phyloP scores from a whole-genome alignment of 139 green algal species.

The Klebsormidium nitens region DNA sequence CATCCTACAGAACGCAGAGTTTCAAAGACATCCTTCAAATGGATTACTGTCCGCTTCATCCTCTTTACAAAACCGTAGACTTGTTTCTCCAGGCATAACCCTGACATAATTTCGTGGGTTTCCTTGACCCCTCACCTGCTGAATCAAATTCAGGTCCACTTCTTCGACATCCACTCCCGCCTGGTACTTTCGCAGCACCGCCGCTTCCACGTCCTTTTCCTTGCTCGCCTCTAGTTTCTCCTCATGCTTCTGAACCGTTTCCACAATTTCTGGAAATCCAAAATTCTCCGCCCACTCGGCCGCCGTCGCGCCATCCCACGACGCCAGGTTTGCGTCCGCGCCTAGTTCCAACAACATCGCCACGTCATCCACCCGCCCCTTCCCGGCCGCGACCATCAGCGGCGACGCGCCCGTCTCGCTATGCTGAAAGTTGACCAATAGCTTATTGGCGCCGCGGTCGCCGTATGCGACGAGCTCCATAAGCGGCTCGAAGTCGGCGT shows the following conservation, averaged over 20 bases:
- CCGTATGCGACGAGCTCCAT: constrained; percentile 20
- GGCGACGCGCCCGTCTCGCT: constrained; percentile 58
- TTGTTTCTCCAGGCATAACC: too few relatives aligned
- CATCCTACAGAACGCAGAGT: too few relatives aligned
- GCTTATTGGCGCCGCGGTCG: background rate
- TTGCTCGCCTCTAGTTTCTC: constrained; percentile 15
- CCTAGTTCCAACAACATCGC: constrained; percentile 57
- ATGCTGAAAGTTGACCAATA: constrained; percentile 37
- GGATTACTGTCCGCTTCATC: too few relatives aligned
- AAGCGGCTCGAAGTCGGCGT: constrained; percentile 20
- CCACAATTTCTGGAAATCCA: constrained; percentile 27
- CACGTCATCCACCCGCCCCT: constrained; percentile 54
- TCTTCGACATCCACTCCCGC: constrained; percentile 37
- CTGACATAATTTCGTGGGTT: too few relatives aligned
- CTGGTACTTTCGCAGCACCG: constrained; percentile 41
- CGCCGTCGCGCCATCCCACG: constrained; percentile 46
- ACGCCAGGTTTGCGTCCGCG: constrained; percentile 44
- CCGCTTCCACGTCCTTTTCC: background rate
- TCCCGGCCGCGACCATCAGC: constrained; percentile 70
- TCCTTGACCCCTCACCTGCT: too few relatives aligned
- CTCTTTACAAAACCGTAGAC: too few relatives aligned
- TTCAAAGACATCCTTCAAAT: too few relatives aligned
- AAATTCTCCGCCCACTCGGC: constrained; percentile 56
- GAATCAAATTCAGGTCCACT: constrained; percentile 35
- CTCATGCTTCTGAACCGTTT: background rate